Base-by-base conservation (phyloP, 2,329 filamentous ascomycete species). In the Neoarthrinium moseri region DNA sequence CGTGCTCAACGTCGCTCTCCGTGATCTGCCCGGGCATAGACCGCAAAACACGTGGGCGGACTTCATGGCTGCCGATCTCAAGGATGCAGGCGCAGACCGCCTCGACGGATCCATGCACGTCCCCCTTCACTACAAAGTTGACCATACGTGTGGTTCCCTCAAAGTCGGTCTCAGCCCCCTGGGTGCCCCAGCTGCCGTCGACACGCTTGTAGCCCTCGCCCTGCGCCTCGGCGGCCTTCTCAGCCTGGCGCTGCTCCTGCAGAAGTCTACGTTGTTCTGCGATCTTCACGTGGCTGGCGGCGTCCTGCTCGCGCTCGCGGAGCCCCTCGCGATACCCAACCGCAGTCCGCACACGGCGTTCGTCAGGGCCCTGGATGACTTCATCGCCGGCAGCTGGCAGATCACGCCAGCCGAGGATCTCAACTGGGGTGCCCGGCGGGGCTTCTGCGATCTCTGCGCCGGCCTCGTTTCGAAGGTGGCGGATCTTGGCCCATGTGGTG, bases 371-470 rank as follows among this genome's bases (percentile, higher is more conserved):
- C 68, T 97, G 88, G 1, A 99, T 74, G 7, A 95, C 86, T 70
- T 90, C 83, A 57, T 95, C 89, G 40, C 95, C 95, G 1, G 94
- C 92, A 20, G 80, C 77, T 1, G 94, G 92, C 6, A 80, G 66
- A 27, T 90, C 87, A 56, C 85, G 84, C 94, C 94, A 99, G n/a
- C 94, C 94, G 51, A 96, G 83, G 17, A 99, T 82, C 66, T 97
- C 90, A 3, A 96, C 88, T 0, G 95, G 91, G 22, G 86, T 94
- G 27, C 94, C 94, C 0, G 94, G 95, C 0, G 84, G 82, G 12
- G 90, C 91, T 65, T 90, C 84, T 1, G 73, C 56, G 13, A 97
- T 71, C 11, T 84, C 75, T 2, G 77, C 69, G 17, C 94, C 92
- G 4, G 86, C 86, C 71, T 97, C 92, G 61, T 96, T 95, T 21